Evolutionary conservation across 139 green algal genomes (phyloP).

Genomic region (Desmodesmus armatus): DNA sequence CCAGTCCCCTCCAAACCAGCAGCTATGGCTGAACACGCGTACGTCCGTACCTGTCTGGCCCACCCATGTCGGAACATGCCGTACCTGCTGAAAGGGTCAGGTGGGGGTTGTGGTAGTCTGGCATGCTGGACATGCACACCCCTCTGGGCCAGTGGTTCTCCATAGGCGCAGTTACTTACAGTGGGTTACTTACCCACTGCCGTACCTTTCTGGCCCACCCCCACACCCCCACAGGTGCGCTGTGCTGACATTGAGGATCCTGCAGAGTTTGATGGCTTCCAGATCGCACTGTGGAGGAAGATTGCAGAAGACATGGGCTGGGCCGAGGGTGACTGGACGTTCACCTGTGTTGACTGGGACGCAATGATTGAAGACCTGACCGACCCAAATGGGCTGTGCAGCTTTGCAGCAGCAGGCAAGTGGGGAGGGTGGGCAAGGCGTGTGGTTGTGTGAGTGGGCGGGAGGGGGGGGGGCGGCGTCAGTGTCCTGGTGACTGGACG

Average conservation of each 20-base stretch:
- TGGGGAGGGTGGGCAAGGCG: no score
- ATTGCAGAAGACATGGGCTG: constrained; percentile 29
- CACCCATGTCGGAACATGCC: no score
- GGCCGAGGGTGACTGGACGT: constrained; percentile 21
- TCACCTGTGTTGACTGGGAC: constrained; percentile 42
- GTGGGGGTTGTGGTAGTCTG: no score
- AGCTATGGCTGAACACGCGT: no score
- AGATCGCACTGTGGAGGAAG: constrained; percentile 26
- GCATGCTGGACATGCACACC: no score
- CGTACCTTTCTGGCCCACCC: not conserved
- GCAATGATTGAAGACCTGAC: constrained; percentile 45
- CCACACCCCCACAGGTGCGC: constrained; percentile 1
- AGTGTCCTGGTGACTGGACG: constrained; percentile 18
- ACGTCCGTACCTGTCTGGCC: no score
- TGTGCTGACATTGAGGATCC: constrained; percentile 16
- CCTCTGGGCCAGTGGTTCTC: no score
- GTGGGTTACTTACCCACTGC: no score
- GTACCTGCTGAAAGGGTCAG: no score
- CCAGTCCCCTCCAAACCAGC: no score
- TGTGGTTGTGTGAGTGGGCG: no score
- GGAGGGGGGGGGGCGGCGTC: not conserved
- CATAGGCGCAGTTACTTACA: no score
- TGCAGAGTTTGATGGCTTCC: constrained; percentile 7
- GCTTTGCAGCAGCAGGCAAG: constrained; percentile 38
- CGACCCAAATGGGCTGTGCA: constrained; percentile 8